Evolutionary conservation across 2,329 filamentous ascomycete species (phyloP).

Genomic region (Colletotrichum sp.): DNA sequence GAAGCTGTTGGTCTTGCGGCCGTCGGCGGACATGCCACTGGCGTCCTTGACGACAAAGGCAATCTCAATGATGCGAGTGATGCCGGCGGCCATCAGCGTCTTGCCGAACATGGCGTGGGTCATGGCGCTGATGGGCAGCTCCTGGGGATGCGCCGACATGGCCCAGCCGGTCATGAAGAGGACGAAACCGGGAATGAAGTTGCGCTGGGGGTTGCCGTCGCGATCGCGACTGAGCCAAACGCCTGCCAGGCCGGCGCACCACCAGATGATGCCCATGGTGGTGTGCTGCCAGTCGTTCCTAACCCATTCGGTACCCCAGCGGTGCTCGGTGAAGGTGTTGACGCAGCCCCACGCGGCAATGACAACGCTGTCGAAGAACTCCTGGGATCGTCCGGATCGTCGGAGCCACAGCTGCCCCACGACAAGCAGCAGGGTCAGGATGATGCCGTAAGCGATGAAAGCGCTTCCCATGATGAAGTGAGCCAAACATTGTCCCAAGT

Average conservation of each 20-base stretch:
- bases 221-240: slow-evolving; percentile 89
- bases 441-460: slow-evolving; percentile 91
- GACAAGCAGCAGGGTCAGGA: slow-evolving; percentile 84
- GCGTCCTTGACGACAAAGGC: slow-evolving; percentile 83
- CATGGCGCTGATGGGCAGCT: slow-evolving; percentile 82
- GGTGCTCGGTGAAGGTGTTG: slow-evolving; percentile 97
- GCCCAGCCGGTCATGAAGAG: slow-evolving; percentile 93
- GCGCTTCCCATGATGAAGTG: slow-evolving; percentile 99
- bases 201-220: slow-evolving; percentile 85
- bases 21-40: slow-evolving; percentile 68
- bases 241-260: slow-evolving; percentile 89
- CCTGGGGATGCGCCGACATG: slow-evolving; percentile 92
- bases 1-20: slow-evolving; percentile 69
- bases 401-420: slow-evolving; percentile 89
- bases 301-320: slow-evolving; percentile 89
- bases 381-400: slow-evolving; percentile 84
- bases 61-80: slow-evolving; percentile 88
- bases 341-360: slow-evolving; percentile 96
- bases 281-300: slow-evolving; percentile 97
- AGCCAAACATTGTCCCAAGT: slow-evolving; percentile 89
- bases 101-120: slow-evolving; percentile 92
- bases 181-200: slow-evolving; percentile 91
- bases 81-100: slow-evolving; percentile 88
- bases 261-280: slow-evolving; percentile 99
- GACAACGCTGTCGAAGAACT: slow-evolving; percentile 92